Evolutionary conservation across 345 rosid genomes (phyloP).

Genomic region (Excoecaria agallocha): DNA sequence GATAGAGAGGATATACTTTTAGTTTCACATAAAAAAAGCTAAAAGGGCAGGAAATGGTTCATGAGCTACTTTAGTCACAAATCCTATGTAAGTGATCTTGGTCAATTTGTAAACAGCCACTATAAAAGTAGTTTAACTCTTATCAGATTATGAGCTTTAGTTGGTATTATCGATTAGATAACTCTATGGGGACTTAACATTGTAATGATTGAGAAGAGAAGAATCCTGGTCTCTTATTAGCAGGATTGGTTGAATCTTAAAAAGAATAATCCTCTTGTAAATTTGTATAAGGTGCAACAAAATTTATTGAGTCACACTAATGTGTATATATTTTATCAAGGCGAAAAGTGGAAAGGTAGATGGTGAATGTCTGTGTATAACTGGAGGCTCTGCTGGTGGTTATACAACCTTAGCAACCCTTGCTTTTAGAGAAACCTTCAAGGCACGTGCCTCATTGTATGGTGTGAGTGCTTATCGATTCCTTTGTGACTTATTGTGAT

Average conservation of each 20-base stretch:
- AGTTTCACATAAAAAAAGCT: neutral
- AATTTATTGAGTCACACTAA: conserved; percentile 7
- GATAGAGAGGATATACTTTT: neutral
- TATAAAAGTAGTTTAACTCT: neutral
- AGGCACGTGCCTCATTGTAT: too few relatives aligned
- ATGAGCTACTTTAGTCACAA: neutral
- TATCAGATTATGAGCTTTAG: neutral
- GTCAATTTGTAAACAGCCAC: neutral
- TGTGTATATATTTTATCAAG: conserved; percentile 37
- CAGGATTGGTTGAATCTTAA: too few relatives aligned
- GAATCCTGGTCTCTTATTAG: too few relatives aligned
- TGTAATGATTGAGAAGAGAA: too few relatives aligned
- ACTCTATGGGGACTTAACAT: too few relatives aligned
- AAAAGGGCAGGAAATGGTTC: neutral
- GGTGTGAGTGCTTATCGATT: conserved; percentile 35
- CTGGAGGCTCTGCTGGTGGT: conserved; percentile 99
- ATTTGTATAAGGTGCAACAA: neutral
- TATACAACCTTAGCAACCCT: conserved; percentile 93
- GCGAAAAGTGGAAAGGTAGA: conserved; percentile 76
- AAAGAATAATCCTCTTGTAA: too few relatives aligned
- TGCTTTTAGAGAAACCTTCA: conserved; percentile 82
- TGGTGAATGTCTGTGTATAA: conserved; percentile 71
- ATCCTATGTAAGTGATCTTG: neutral
- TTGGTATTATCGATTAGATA: neutral
- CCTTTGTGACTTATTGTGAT: neutral